These are phyloP conservation scores for Tetrapyrgos nigripes DNA, from an alignment of 1,284 basidiomycete species.

Conservation along the genomic window DNA sequence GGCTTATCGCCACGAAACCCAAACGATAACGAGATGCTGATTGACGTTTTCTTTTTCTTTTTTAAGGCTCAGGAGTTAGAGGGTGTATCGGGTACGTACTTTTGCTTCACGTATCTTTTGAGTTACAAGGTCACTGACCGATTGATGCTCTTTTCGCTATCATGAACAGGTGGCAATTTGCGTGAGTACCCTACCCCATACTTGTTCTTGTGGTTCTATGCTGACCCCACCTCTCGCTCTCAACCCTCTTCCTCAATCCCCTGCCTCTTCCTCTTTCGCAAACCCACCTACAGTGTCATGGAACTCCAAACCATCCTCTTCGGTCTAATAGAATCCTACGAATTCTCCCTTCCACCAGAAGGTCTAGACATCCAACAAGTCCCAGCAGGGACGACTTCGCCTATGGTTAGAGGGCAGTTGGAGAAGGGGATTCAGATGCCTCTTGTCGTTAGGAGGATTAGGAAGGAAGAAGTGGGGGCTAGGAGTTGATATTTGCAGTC, in stretches of 20 bases:
- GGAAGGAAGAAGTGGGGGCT: too few relatives aligned
- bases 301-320: constrained; percentile 21
- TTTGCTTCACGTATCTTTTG: neutral
- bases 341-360: constrained; percentile 22
- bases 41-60: neutral
- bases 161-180: constrained; percentile 11
- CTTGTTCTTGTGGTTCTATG: neutral
- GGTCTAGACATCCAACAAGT: constrained; percentile 25
- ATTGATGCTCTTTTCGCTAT: neutral
- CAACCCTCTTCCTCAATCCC: too few relatives aligned
- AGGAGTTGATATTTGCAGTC: too few relatives aligned
- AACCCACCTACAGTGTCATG: constrained; percentile 1
- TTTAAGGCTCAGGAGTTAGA: constrained; percentile 8
- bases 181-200: neutral
- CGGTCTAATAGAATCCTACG: constrained; percentile 29
- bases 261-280: too few relatives aligned
- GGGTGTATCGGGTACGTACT: constrained; percentile 11
- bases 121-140: neutral
- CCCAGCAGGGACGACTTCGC: constrained; percentile 27
- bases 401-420: constrained; percentile 25
- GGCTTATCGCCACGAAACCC: neutral
- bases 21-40: neutral
- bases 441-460: too few relatives aligned
- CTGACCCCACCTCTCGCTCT: neutral
- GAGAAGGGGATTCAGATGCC: constrained; percentile 26